A percentile compares a stretch with the other conserved stretches of the same genome.
phyloP scores from a whole-genome alignment of 768 basidiomycete genomes.

The Pseudohyphozyma bogoriensis region DNA sequence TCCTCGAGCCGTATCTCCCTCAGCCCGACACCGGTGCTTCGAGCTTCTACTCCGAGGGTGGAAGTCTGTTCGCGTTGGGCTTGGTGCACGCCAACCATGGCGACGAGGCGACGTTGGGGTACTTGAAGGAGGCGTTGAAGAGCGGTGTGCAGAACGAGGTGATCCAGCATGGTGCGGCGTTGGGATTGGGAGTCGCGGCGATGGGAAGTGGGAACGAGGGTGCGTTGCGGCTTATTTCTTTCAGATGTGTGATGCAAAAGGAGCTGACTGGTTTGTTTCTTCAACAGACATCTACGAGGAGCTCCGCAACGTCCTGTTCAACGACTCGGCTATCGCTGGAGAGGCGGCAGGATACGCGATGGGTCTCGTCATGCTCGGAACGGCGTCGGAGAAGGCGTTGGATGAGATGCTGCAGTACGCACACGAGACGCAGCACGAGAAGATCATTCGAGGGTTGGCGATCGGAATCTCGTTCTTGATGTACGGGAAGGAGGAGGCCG shows the following conservation, averaged over 20 bases:
- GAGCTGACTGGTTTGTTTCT: neutral
- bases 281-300: slow-evolving; percentile 73
- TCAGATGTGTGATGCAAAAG: neutral
- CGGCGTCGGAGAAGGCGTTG: slow-evolving; percentile 62
- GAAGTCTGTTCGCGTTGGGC: slow-evolving; percentile 88
- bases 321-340: slow-evolving; percentile 88
- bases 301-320: slow-evolving; percentile 76
- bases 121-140: slow-evolving; percentile 69
- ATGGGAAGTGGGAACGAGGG: slow-evolving; percentile 78
- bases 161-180: slow-evolving; percentile 91
- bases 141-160: slow-evolving; percentile 63
- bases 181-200: slow-evolving; percentile 90
- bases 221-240: slow-evolving; percentile 27
- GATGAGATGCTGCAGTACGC: slow-evolving; percentile 96
- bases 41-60: slow-evolving; percentile 85
- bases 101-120: slow-evolving; percentile 37
- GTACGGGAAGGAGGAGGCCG: slow-evolving; percentile 86
- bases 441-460: slow-evolving; percentile 92
- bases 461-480: slow-evolving; percentile 85
- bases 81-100: slow-evolving; percentile 89
- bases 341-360: slow-evolving; percentile 95
- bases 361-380: slow-evolving; percentile 98
- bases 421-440: slow-evolving; percentile 95
- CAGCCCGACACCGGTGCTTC: slow-evolving; percentile 44
- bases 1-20: slow-evolving; percentile 89